These are phyloP conservation scores for Panicum hallii DNA, from an alignment of 202 grass and related monocot species.

Conservation along the genomic window DNA sequence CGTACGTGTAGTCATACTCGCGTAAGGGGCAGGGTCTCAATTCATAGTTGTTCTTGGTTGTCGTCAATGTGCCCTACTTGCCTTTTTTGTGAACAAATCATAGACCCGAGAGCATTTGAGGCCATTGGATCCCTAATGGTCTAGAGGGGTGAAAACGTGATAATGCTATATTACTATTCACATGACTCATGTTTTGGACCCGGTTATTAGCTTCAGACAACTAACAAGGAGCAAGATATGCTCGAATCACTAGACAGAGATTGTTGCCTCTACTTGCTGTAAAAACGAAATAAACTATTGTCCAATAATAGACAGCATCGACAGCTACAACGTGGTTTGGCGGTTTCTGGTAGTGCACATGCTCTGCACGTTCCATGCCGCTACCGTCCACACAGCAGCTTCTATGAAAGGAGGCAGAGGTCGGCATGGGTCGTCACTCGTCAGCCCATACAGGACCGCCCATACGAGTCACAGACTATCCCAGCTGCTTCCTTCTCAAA, in stretches of 20 bases:
- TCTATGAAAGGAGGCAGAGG: slow-evolving; percentile 31
- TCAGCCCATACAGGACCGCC: background rate
- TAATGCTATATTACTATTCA: background rate
- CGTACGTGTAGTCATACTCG: too few species aligned
- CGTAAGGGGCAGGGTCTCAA: too few species aligned
- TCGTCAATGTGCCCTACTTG: too few species aligned
- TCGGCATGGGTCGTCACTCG: slow-evolving; percentile 6
- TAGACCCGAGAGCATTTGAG: background rate
- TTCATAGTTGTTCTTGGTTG: too few species aligned
- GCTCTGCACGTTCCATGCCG: slow-evolving; percentile 18
- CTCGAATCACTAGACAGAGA: background rate
- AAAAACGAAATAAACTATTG: background rate
- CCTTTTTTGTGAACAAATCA: too few species aligned
- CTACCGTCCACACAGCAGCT: slow-evolving; percentile 20
- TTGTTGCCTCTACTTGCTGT: slow-evolving; percentile 3
- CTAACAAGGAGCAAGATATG: background rate
- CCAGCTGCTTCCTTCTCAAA: background rate
- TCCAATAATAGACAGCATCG: slow-evolving; percentile 36
- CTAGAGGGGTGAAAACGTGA: background rate
- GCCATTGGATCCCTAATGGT: background rate
- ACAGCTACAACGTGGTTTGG: background rate
- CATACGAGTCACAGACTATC: too few species aligned
- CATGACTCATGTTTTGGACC: background rate
- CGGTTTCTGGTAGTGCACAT: background rate
- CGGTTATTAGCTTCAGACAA: too few species aligned